Evolutionary conservation across 768 basidiomycete species (phyloP).

Genomic region (Chiua virens): DNA sequence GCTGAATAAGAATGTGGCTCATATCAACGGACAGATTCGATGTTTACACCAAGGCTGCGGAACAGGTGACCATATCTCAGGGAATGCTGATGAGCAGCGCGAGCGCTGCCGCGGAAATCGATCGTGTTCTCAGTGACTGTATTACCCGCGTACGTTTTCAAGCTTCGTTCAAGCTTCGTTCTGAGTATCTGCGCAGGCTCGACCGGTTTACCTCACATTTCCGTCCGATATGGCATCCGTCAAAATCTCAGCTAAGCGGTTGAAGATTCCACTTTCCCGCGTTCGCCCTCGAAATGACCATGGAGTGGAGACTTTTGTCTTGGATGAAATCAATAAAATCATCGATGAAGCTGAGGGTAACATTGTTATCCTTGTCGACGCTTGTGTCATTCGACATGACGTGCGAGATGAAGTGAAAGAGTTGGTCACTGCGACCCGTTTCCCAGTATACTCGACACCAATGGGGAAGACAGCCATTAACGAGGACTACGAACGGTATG

Average conservation of each 20-base stretch:
- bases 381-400: slow-evolving; percentile 74
- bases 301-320: slow-evolving; percentile 62
- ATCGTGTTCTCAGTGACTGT: slow-evolving; percentile 72
- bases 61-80: slow-evolving; percentile 73
- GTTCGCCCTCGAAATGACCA: slow-evolving; percentile 52
- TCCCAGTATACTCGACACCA: slow-evolving; percentile 72
- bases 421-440: slow-evolving; percentile 61
- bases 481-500: slow-evolving; percentile 71
- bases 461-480: slow-evolving; percentile 83
- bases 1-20: neutral
- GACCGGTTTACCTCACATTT: slow-evolving; percentile 85
- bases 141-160: slow-evolving; percentile 47
- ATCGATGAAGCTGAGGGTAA: slow-evolving; percentile 60
- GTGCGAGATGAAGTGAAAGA: slow-evolving; percentile 62
- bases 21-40: slow-evolving; percentile 55
- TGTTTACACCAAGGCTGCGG: slow-evolving; percentile 73
- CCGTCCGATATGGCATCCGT: slow-evolving; percentile 79
- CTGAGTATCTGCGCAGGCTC: slow-evolving; percentile 45
- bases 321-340: slow-evolving; percentile 67
- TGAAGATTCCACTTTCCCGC: slow-evolving; percentile 58
- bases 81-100: slow-evolving; percentile 53
- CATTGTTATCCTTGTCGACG: slow-evolving; percentile 77
- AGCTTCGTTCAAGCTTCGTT: neutral
- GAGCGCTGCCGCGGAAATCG: slow-evolving; percentile 69
- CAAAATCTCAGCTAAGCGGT: slow-evolving; percentile 62